Evolutionary conservation across 768 basidiomycete species (phyloP).

Genomic region (Hypsizygus marmoreus): DNA sequence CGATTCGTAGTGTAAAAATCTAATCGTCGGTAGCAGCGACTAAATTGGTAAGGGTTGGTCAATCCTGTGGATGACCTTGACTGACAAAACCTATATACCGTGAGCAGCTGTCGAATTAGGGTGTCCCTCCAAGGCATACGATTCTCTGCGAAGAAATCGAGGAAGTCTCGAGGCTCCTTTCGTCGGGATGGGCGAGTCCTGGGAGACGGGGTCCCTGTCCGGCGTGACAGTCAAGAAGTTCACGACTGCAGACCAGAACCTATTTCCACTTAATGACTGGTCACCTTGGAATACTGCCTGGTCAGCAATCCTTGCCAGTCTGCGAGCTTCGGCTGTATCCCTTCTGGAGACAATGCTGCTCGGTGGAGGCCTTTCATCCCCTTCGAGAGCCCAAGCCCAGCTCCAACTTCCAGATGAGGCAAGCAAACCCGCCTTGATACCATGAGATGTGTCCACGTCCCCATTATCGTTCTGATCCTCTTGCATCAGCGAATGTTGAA

Average conservation of each 20-base stretch:
- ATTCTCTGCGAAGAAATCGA: constrained; percentile 8
- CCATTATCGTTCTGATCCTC: constrained; percentile 24
- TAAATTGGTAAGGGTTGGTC: no score
- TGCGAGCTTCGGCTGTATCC: constrained; percentile 80
- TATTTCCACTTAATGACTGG: constrained; percentile 62
- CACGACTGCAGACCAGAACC: constrained; percentile 67
- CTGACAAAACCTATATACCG: no score
- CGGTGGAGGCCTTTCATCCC: constrained; percentile 82
- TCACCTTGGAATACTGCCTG: constrained; percentile 61
- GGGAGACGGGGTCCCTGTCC: constrained; percentile 35
- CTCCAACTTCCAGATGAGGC: constrained; percentile 61
- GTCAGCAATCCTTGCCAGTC: constrained; percentile 75
- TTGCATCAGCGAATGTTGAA: constrained; percentile 40
- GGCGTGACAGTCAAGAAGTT: constrained; percentile 62
- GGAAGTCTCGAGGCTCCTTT: constrained; percentile 9
- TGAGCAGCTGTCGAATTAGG: no score
- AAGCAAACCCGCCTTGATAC: constrained; percentile 38
- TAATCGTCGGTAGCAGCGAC: no score
- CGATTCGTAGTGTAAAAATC: no score
- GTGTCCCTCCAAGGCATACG: no score
- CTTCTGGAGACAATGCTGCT: constrained; percentile 89
- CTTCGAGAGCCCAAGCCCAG: constrained; percentile 87
- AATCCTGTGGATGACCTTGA: no score
- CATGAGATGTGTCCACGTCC: constrained; percentile 17
- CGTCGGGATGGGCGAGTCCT: background rate